Base-by-base conservation (phyloP, 108 stramenopile genomes). In the Cyclotella baltica region DNA sequence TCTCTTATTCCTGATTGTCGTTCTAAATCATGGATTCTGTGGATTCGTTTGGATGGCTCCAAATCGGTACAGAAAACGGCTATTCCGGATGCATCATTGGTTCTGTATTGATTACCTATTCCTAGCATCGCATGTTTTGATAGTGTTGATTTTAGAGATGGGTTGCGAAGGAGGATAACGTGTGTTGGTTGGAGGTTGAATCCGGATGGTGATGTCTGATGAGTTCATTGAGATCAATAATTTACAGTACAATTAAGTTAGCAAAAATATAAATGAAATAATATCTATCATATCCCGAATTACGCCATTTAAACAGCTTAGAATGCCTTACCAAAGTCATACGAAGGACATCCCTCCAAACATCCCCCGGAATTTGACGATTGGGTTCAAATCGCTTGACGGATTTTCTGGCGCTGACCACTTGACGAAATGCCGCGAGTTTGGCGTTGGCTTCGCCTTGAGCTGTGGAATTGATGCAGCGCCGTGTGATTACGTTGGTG, bases 161-260 rank as follows among this genome's bases (percentile, higher is more conserved):
- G 70, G 15, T 74, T 55, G 53, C 89, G 88, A 4, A 94, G 89
- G 50, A 94, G 67, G 29, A 94, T 74, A 13, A 92, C 76, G 72
- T 92, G 90, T n/a, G 88, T 91, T n/a, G 93, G 93, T 67, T 92
- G 91, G 25, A 94, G 70, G 61, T 94, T 94, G 79, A 94, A 94
- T 22, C 91, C 88, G 10, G 90, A 90, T 23, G 93, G 93, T 30
- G 93, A 78, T 67, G 89, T 81, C 90, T 91, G 16, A 13, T 47
- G 0, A 18, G 33, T 59, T 33, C 36, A 50, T 35, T 0, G 63
- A 65, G 35, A 43, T 52, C 23, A 65, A 36, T 47, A 53, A 23
- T 59, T 23, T 15, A 36, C 10, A 40, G 28, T 33, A 59, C 22
- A 16, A 16, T n/a, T 51, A 10, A n/a, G 15, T 29, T 48, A 18